Conservation (phyloP, 2,329 filamentous ascomycete species). For the Alternaria ethzedia region DNA sequence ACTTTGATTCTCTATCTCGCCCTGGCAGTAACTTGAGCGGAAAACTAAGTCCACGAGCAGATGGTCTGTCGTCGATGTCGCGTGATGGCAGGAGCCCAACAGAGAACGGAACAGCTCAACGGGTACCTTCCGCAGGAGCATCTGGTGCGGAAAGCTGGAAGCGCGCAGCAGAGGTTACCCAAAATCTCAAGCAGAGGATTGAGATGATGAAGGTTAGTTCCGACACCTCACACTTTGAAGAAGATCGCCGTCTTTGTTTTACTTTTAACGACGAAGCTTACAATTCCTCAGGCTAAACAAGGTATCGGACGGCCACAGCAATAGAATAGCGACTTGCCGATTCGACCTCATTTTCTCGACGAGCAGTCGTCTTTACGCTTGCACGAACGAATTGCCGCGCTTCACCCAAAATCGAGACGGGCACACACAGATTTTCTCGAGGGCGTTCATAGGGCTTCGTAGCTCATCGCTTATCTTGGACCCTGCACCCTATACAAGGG, state of each 20-base stretch:
- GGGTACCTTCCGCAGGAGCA: constrained; percentile 37
- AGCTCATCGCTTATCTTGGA: constrained; percentile 2
- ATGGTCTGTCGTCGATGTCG: constrained; percentile 40
- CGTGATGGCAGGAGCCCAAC: constrained; percentile 43
- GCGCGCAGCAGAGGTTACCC: constrained; percentile 94
- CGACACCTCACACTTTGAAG: background rate
- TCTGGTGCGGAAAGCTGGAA: constrained; percentile 83
- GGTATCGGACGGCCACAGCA: constrained; percentile 41
- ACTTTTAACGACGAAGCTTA: constrained; percentile 14
- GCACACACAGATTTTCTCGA: background rate
- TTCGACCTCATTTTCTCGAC: background rate
- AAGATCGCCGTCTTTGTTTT: background rate
- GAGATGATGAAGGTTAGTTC: constrained; percentile 88
- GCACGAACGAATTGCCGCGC: constrained; percentile 4
- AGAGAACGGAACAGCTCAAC: constrained; percentile 30
- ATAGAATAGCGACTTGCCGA: constrained; percentile 3
- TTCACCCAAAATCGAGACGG: background rate
- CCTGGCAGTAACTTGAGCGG: constrained; percentile 44
- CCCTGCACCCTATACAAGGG: background rate
- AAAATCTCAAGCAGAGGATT: constrained; percentile 94
- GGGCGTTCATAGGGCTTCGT: constrained; percentile 4
- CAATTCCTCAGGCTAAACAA: constrained; percentile 44
- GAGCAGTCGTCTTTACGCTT: background rate
- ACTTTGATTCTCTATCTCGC: constrained; percentile 47
- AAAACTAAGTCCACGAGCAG: constrained; percentile 50